Evolutionary conservation across 495 filamentous ascomycete genomes (phyloP).

Genomic region (Aeminium ludgeri): DNA sequence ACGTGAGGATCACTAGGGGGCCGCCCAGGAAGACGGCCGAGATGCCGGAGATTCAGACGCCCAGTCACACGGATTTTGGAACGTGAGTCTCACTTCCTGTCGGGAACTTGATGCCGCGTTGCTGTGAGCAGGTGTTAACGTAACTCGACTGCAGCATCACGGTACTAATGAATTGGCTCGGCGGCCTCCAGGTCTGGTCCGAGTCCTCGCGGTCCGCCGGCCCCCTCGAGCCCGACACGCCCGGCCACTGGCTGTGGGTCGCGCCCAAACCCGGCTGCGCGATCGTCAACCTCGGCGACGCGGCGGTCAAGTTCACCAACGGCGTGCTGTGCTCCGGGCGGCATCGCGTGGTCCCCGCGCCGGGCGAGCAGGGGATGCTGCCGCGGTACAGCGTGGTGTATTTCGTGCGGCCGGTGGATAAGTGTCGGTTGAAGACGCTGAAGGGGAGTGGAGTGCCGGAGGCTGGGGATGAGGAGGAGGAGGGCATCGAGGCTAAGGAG

Average conservation of each 20-base stretch:
- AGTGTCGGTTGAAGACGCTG: conserved; percentile 13
- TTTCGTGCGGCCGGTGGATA: conserved; percentile 20
- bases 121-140: too few relatives aligned
- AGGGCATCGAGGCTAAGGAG: conserved; percentile 14
- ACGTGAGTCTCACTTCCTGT: conserved; percentile 5
- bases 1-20: conserved; percentile 16
- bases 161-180: conserved; percentile 18
- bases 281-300: conserved; percentile 30
- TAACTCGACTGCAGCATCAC: conserved; percentile 15
- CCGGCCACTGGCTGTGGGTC: conserved; percentile 24
- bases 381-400: conserved; percentile 23
- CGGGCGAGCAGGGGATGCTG: conserved; percentile 22
- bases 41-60: conserved; percentile 18
- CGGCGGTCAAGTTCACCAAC: conserved; percentile 26
- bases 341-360: conserved; percentile 27
- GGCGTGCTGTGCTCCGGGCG: conserved; percentile 23
- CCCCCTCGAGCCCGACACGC: conserved; percentile 13
- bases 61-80: conserved; percentile 18
- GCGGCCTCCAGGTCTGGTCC: conserved; percentile 23
- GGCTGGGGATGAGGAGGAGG: conserved; percentile 10
- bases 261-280: conserved; percentile 22
- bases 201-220: conserved; percentile 10
- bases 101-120: not conserved
- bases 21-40: conserved; percentile 11
- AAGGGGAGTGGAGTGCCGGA: conserved; percentile 10